Base-by-base conservation (phyloP, 2,329 filamentous ascomycete genomes). In the Cercospora sp. region DNA sequence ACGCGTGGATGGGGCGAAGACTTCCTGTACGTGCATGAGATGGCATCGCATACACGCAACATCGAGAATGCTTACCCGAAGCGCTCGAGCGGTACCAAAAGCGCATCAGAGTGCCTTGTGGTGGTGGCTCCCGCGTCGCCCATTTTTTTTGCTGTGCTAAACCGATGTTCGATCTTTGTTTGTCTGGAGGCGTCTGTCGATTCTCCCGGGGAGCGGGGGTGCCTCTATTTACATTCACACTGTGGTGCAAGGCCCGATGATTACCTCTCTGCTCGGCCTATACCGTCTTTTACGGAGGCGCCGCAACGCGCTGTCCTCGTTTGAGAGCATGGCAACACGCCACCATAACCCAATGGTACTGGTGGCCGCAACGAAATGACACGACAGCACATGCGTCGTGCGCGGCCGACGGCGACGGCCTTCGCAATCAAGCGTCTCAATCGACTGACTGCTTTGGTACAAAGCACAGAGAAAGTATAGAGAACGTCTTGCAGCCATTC, bases 321-420 rank as follows among this genome's bases (percentile, higher is more conserved):
- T 55, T 16, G 51, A 60, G 20, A 60, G 57, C 33, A 36, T 20
- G 42, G 42, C 28, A 40, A 23, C 30, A 60, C 57, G 57, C 18
- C 57, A 61, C 59, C 8, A 18, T 12, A 40, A 1, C 2, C 26
- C 51, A 20, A 55, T 55, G 51, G 51, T 30, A 12, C 51, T 23
- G 20, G 13, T 9, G 26, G 20, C 20, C 12, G 10, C 51, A 55
- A 16, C 51, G 51, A 55, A 30, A 55, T 16, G 16, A 30, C 12
- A 55, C 3, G 20, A 16, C 20, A 26, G 51, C 51, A n/a, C 23
- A 30, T 55, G 51, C 51, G 8, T 48, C 42, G 42, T 48, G 7
- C 42, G 42, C 51, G 51, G 51, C 51, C 51, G 51, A 55, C 51
- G 51, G n/a, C 51, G 51, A 55, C 51, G 51, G 51, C 20, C 51